A percentile compares a stretch with the other conserved stretches of the same genome.
Evolutionary conservation across 176 grass and related monocot genomes (phyloP).

Genomic region (Eleusine indica): DNA sequence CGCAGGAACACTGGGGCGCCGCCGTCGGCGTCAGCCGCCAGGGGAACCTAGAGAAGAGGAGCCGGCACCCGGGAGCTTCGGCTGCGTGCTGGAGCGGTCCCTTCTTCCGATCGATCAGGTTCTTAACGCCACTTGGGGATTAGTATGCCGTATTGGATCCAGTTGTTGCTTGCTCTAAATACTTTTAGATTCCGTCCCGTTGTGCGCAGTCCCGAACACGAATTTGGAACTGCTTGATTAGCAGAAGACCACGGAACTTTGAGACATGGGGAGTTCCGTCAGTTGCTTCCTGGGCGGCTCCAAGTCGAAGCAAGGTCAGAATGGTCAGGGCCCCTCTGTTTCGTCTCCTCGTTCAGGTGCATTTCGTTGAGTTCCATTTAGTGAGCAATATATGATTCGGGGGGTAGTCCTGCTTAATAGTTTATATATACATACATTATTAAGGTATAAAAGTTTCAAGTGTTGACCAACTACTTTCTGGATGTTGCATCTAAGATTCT

Average conservation of each 20-base stretch:
- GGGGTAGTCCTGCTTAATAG: not conserved
- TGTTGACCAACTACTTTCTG: not conserved
- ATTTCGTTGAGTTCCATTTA: not conserved
- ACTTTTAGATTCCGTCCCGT: not conserved
- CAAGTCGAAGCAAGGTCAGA: conserved; percentile 19
- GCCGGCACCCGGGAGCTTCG: not conserved
- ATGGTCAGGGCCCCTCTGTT: not conserved
- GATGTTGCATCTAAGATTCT: not conserved
- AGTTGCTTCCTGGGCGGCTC: conserved; percentile 44
- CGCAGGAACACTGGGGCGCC: not conserved
- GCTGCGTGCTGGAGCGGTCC: not conserved
- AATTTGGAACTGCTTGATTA: conserved; percentile 20
- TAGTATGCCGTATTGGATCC: not conserved
- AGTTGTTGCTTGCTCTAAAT: not conserved
- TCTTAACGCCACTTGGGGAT: not conserved
- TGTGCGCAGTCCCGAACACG: not conserved
- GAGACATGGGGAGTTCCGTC: conserved; percentile 39
- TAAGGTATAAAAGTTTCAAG: not conserved
- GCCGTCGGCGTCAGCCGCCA: not conserved
- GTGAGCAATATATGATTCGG: not conserved
- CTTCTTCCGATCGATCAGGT: not conserved
- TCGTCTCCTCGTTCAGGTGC: conserved; percentile 48
- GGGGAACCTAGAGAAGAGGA: not conserved
- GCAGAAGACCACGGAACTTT: not conserved
- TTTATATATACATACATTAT: not conserved